phyloP scores from a whole-genome alignment of 1,284 basidiomycete species.

The Abortiporus biennis region DNA sequence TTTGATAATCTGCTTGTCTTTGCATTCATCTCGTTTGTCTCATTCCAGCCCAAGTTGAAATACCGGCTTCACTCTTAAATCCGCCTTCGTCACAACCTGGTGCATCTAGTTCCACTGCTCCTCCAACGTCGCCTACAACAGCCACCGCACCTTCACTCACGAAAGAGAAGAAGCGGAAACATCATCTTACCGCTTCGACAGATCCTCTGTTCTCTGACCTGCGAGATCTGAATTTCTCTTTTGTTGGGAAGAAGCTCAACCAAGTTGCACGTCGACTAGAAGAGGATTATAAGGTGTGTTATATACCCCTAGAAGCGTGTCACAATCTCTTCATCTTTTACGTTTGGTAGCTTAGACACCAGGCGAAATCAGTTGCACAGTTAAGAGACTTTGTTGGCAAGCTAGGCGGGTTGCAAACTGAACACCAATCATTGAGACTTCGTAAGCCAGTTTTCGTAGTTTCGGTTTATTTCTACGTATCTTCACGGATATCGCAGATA shows the following conservation, averaged over 20 bases:
- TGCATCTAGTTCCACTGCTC: constrained; percentile 37
- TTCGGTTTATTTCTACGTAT: neutral
- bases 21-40: no score
- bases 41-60: constrained; percentile 79
- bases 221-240: constrained; percentile 90
- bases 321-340: constrained; percentile 11
- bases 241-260: constrained; percentile 84
- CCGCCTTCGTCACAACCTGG: constrained; percentile 31
- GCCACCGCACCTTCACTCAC: constrained; percentile 20
- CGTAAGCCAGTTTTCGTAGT: constrained; percentile 46
- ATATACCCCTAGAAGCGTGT: constrained; percentile 16
- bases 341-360: constrained; percentile 49
- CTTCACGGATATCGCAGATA: constrained; percentile 53
- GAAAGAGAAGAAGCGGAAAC: constrained; percentile 82
- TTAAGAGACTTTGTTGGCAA: constrained; percentile 94
- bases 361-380: constrained; percentile 90
- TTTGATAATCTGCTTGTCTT: no score
- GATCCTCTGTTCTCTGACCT: constrained; percentile 86
- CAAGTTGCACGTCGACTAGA: constrained; percentile 81
- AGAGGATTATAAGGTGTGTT: constrained; percentile 80
- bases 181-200: constrained; percentile 69
- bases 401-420: constrained; percentile 85
- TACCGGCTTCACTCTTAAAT: constrained; percentile 78
- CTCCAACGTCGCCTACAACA: constrained; percentile 20
- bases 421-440: constrained; percentile 84